phyloP scores from a whole-genome alignment of 1,284 basidiomycete genomes.

The Boletellus deceptivus region DNA sequence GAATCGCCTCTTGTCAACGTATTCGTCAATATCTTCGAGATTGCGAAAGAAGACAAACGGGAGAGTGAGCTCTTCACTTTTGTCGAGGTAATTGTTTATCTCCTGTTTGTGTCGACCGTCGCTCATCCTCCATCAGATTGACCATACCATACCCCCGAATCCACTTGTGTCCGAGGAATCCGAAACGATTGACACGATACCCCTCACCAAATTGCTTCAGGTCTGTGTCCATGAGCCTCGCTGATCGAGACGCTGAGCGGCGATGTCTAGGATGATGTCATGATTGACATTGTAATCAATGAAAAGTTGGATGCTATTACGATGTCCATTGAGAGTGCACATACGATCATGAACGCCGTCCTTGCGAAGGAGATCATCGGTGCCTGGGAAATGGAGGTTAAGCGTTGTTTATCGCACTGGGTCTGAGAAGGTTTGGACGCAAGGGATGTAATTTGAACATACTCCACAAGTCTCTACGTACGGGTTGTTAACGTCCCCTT shows the following conservation, averaged over 20 bases:
- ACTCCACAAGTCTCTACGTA: conserved; percentile 2
- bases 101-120: background rate
- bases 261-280: conserved; percentile 40
- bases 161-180: conserved; percentile 8
- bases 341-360: conserved; percentile 30
- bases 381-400: conserved; percentile 33
- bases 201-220: conserved; percentile 27
- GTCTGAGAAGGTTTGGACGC: conserved; percentile 1
- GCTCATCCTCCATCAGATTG: conserved; percentile 25
- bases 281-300: conserved; percentile 42
- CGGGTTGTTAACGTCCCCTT: conserved; percentile 40
- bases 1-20: conserved; percentile 42
- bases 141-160: conserved; percentile 33
- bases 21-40: conserved; percentile 46
- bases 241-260: background rate
- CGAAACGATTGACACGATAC: conserved; percentile 18
- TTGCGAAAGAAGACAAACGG: conserved; percentile 21
- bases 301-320: conserved; percentile 33
- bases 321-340: conserved; percentile 43
- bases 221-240: conserved; percentile 12
- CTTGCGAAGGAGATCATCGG: conserved; percentile 34
- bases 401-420: conserved; percentile 21
- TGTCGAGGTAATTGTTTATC: conserved; percentile 7
- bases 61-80: conserved; percentile 8
- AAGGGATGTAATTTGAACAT: background rate